phyloP scores from a whole-genome alignment of 257 asterid genomes.

The Lavandula angustifolia region DNA sequence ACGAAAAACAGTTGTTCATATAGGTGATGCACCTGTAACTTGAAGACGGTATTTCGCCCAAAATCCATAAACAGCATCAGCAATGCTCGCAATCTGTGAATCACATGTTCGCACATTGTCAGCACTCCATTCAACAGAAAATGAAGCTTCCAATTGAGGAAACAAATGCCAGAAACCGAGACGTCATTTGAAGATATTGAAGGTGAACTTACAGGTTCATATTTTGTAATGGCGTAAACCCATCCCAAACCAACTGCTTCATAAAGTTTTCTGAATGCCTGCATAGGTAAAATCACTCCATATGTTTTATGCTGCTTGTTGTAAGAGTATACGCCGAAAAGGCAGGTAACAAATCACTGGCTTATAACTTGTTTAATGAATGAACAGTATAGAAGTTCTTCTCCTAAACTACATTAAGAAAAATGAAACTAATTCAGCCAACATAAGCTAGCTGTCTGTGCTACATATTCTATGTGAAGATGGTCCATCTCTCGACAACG shows the following conservation, averaged over 20 bases:
- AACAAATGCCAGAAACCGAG: neutral
- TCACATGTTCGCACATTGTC: neutral
- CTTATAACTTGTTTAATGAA: neutral
- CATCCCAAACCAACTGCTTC: slow-evolving; percentile 90
- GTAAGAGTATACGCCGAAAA: neutral
- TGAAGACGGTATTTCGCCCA: slow-evolving; percentile 95
- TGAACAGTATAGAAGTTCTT: neutral
- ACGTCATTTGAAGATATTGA: neutral
- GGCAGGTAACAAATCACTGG: neutral
- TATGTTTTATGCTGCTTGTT: neutral
- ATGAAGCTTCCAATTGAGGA: neutral
- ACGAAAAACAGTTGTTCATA: neutral
- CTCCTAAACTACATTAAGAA: neutral
- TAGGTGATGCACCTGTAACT: slow-evolving; percentile 56
- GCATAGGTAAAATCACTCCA: slow-evolving; percentile 25
- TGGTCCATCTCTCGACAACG: neutral
- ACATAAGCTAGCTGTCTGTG: neutral
- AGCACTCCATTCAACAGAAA: neutral
- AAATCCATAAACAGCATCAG: slow-evolving; percentile 66
- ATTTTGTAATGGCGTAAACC: slow-evolving; percentile 87
- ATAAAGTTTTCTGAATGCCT: slow-evolving; percentile 82
- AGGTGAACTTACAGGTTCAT: slow-evolving; percentile 70
- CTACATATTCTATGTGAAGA: neutral
- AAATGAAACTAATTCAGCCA: neutral
- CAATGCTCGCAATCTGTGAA: slow-evolving; percentile 70